phyloP scores from a whole-genome alignment of 1,284 basidiomycete species.

The Puccinia coronata region DNA sequence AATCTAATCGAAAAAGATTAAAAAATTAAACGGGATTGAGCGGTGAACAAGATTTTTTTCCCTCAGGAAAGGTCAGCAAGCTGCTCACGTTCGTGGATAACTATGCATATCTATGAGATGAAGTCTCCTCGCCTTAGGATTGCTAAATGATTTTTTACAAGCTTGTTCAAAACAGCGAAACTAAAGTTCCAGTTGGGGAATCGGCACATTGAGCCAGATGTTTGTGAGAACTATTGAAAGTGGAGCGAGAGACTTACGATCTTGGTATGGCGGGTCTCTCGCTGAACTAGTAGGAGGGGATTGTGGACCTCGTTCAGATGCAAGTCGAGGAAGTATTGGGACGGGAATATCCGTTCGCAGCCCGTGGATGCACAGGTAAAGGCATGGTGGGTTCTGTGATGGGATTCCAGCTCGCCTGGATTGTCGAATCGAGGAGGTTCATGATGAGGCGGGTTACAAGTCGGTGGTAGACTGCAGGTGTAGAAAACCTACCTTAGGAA shows the following conservation, averaged over 20 bases:
- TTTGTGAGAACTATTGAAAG: neutral
- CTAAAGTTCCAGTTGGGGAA: neutral
- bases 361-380: slow-evolving; percentile 19
- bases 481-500: slow-evolving; percentile 11
- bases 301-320: slow-evolving; percentile 42
- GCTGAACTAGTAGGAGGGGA: slow-evolving; percentile 19
- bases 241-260: neutral
- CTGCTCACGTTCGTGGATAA: slow-evolving; percentile 41
- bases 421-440: slow-evolving; percentile 4
- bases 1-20: slow-evolving; percentile 24
- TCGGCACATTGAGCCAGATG: neutral
- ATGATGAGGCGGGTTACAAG: slow-evolving; percentile 29
- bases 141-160: slow-evolving; percentile 22
- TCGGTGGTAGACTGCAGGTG: slow-evolving; percentile 37
- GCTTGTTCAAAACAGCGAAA: slow-evolving; percentile 41
- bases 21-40: neutral
- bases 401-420: slow-evolving; percentile 23
- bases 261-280: neutral
- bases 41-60: neutral
- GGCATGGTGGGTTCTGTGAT: slow-evolving; percentile 46
- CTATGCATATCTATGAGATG: slow-evolving; percentile 39
- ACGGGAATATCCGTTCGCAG: slow-evolving; percentile 25
- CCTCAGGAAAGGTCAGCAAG: neutral
- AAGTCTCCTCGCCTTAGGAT: slow-evolving; percentile 42
- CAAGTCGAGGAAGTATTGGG: slow-evolving; percentile 36